Evolutionary conservation across 2,329 filamentous ascomycete genomes (phyloP).

Genomic region (Xylaria sp.): DNA sequence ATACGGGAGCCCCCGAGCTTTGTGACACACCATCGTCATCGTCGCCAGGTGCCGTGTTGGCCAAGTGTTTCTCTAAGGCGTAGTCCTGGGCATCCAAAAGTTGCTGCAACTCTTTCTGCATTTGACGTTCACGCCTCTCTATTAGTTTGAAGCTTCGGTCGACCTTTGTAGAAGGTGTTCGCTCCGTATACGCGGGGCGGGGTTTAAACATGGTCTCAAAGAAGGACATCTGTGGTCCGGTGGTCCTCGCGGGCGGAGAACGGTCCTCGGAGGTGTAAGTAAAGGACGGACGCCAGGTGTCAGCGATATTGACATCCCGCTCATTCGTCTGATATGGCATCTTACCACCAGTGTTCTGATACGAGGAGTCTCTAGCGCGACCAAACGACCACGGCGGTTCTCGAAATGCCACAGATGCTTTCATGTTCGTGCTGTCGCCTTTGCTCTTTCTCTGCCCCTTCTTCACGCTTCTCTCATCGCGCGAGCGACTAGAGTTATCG

Average conservation of each 20-base stretch:
- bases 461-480: background rate
- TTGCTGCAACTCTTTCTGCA: conserved; percentile 63
- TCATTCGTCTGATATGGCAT: conserved; percentile 5
- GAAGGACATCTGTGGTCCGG: conserved; percentile 33
- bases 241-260: conserved; percentile 11
- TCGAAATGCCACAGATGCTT: conserved; percentile 33
- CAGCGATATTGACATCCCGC: conserved; percentile 18
- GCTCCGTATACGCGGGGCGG: conserved; percentile 31
- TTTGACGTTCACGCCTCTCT: conserved; percentile 55
- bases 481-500: background rate
- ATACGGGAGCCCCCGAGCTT: conserved; percentile 26
- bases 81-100: conserved; percentile 64
- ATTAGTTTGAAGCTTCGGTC: conserved; percentile 41
- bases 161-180: conserved; percentile 28
- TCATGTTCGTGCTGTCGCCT: conserved; percentile 24
- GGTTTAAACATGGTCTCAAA: conserved; percentile 39
- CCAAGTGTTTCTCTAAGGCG: conserved; percentile 51
- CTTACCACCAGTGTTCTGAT: conserved; percentile 19
- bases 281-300: conserved; percentile 35
- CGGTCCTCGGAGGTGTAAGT: conserved; percentile 26
- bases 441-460: background rate
- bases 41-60: conserved; percentile 28
- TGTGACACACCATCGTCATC: conserved; percentile 16
- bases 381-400: conserved; percentile 19
- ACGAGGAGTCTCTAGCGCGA: conserved; percentile 17